Conservation (phyloP, 2,329 filamentous ascomycete genomes). For the Pleomassaria siparia region DNA sequence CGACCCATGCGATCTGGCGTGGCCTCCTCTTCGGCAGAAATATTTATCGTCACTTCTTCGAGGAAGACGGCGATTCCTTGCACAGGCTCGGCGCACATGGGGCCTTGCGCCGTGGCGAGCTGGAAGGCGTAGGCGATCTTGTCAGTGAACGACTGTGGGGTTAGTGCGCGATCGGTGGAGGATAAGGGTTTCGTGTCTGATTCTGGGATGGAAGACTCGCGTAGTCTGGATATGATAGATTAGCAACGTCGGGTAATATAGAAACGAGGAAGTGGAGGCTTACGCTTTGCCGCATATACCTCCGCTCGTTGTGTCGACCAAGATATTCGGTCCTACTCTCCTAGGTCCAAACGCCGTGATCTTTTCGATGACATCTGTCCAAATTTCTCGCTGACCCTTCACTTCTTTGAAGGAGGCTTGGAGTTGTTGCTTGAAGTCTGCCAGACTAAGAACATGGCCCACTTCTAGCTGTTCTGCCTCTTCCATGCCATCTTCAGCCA, state of each 20-base stretch:
- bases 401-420: conserved; percentile 67
- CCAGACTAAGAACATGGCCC: conserved; percentile 64
- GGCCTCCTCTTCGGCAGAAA: conserved; percentile 54
- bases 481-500: conserved; percentile 53
- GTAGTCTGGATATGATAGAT: conserved; percentile 22
- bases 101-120: conserved; percentile 82
- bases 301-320: conserved; percentile 78
- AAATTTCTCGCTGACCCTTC: conserved; percentile 73
- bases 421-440: conserved; percentile 77
- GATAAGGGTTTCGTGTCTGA: conserved; percentile 27
- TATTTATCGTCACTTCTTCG: conserved; percentile 70
- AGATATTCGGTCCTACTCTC: conserved; percentile 81
- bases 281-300: conserved; percentile 74
- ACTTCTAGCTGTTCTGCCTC: conserved; percentile 57
- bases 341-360: conserved; percentile 90
- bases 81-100: conserved; percentile 88
- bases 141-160: conserved; percentile 74
- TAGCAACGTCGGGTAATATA: neutral
- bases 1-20: conserved; percentile 67
- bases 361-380: conserved; percentile 74
- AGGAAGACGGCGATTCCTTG: conserved; percentile 91
- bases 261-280: conserved; percentile 25
- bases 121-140: conserved; percentile 95
- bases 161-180: conserved; percentile 48
- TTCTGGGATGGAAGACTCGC: conserved; percentile 36